Conservation (phyloP, 257 asterid species). For the Gardenia jasminoides region DNA sequence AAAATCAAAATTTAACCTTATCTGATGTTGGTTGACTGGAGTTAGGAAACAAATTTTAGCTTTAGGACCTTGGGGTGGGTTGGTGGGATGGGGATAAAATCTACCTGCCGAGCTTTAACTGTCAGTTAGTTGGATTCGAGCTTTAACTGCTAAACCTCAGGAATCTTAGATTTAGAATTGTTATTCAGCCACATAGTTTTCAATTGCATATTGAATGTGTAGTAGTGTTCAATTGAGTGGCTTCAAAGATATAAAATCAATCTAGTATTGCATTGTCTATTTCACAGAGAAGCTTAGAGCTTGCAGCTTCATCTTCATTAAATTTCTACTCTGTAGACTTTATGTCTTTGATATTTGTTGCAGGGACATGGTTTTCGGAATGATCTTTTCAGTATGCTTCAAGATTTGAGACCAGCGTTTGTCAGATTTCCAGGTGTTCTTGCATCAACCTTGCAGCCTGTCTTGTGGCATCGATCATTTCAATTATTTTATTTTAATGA, state of each 20-base stretch:
- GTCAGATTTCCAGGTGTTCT: constrained; percentile 84
- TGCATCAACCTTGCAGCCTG: neutral
- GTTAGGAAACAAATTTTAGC: neutral
- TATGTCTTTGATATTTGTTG: constrained; percentile 13
- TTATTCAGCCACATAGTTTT: neutral
- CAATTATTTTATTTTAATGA: neutral
- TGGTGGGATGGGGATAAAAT: neutral
- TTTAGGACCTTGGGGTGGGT: neutral
- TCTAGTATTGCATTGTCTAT: neutral
- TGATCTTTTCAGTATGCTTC: constrained; percentile 76
- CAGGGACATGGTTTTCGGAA: constrained; percentile 97
- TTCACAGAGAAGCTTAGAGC: neutral
- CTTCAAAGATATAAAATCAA: neutral
- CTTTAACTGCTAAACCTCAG: neutral
- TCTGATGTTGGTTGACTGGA: neutral
- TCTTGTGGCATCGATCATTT: neutral
- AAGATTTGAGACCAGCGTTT: constrained; percentile 72
- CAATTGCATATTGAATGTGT: neutral
- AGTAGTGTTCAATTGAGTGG: neutral
- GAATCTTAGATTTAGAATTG: neutral
- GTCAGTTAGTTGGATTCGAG: neutral
- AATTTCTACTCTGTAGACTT: neutral
- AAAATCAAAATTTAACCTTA: neutral
- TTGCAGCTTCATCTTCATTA: neutral
- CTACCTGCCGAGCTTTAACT: neutral